Evolutionary conservation across 2,329 filamentous ascomycete genomes (phyloP).

Genomic region (Xylariales sp.): DNA sequence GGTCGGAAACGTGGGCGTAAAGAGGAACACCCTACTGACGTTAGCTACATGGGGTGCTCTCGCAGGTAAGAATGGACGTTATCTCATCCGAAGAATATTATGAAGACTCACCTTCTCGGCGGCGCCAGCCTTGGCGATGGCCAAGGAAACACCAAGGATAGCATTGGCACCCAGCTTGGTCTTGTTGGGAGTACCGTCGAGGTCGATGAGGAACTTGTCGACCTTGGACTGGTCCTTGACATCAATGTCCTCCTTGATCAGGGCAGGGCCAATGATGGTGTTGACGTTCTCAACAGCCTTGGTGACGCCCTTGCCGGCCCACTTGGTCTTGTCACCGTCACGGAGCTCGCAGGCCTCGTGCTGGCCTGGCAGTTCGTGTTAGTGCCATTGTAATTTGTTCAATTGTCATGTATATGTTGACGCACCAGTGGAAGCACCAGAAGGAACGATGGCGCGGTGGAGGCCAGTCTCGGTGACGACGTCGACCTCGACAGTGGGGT

Average conservation of each 20-base stretch:
- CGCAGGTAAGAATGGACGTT: not conserved
- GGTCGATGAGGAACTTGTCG: slow-evolving; percentile 79
- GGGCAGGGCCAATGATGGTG: slow-evolving; percentile 69
- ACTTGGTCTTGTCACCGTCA: slow-evolving; percentile 83
- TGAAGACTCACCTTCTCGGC: slow-evolving; percentile 65
- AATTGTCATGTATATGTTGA: not conserved
- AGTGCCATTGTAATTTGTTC: slow-evolving; percentile 7
- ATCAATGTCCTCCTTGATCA: slow-evolving; percentile 79
- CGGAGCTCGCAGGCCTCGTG: slow-evolving; percentile 90
- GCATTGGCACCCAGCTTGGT: slow-evolving; percentile 84
- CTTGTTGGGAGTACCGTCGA: slow-evolving; percentile 84
- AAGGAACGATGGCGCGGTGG: slow-evolving; percentile 96
- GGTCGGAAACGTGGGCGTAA: slow-evolving; percentile 83
- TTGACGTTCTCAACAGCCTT: slow-evolving; percentile 88
- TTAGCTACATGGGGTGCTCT: slow-evolving; percentile 3
- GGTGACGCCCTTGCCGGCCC: slow-evolving; percentile 81
- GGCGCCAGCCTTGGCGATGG: slow-evolving; percentile 82
- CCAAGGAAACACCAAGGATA: slow-evolving; percentile 80
- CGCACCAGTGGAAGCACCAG: slow-evolving; percentile 89
- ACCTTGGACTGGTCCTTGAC: slow-evolving; percentile 83
- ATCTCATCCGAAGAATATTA: not conserved
- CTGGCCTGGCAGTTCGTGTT: slow-evolving; percentile 54
- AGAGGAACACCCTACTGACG: slow-evolving; percentile 64
- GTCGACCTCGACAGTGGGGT: slow-evolving; percentile 98
- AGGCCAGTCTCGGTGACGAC: slow-evolving; percentile 94